A percentile compares a stretch with the other conserved stretches of the same genome.
Evolutionary conservation across 306 rosid species (phyloP).

Genomic region (Arachis stenosperma): DNA sequence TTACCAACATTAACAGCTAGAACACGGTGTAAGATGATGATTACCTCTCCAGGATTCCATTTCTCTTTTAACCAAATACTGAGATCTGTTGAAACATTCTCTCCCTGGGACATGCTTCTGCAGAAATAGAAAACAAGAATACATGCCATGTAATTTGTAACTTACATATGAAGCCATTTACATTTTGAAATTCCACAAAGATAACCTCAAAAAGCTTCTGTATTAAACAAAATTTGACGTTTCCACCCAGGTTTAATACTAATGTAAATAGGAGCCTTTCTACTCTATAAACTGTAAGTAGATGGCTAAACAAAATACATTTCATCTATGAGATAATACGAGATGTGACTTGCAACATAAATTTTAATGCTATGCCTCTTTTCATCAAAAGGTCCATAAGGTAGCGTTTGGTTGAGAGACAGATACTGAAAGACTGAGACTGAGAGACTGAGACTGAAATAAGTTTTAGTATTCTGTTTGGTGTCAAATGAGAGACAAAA

Average conservation of each 20-base stretch:
- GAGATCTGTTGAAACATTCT: slow-evolving; percentile 48
- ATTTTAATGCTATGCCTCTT: not conserved
- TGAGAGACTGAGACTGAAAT: too few relatives aligned
- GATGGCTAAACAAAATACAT: slow-evolving; percentile 13
- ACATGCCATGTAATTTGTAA: slow-evolving; percentile 15
- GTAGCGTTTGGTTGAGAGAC: too few relatives aligned
- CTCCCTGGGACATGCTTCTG: slow-evolving; percentile 55
- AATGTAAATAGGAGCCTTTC: slow-evolving; percentile 1
- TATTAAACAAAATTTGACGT: too few relatives aligned
- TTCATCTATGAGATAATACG: slow-evolving; percentile 1
- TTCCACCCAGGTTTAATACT: not conserved
- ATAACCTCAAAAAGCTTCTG: slow-evolving; percentile 8
- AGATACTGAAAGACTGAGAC: too few relatives aligned
- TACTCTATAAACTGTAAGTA: slow-evolving; percentile 10
- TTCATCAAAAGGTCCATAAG: not conserved
- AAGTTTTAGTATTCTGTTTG: too few relatives aligned
- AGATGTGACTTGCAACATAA: slow-evolving; percentile 4
- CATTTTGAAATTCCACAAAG: slow-evolving; percentile 14
- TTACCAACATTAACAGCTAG: not conserved
- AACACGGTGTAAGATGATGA: slow-evolving; percentile 23
- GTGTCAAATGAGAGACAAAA: too few relatives aligned
- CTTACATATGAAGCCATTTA: slow-evolving; percentile 12
- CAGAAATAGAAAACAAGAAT: slow-evolving; percentile 35
- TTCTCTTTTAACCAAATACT: slow-evolving; percentile 76
- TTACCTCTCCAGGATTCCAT: slow-evolving; percentile 96